Percentiles rank a stretch among this genome's conserved stretches.
phyloP scores from a whole-genome alignment of 2,329 filamentous ascomycete species.

The Xylariaceae sp. region DNA sequence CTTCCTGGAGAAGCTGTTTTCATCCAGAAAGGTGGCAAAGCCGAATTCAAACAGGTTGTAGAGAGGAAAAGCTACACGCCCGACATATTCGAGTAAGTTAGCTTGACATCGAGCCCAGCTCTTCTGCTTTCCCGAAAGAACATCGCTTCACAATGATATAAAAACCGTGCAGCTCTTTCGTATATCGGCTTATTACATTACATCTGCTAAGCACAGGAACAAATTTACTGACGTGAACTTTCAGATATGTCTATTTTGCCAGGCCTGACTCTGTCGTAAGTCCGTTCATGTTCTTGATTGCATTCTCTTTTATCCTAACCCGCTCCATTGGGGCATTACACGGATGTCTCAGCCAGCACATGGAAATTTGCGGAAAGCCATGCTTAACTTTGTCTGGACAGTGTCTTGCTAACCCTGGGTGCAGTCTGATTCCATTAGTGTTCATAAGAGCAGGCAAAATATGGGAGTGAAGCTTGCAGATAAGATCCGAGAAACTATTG shows the following conservation, averaged over 20 bases:
- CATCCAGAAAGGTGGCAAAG: constrained; percentile 72
- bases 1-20: constrained; percentile 78
- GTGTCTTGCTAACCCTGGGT: constrained; percentile 4
- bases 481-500: constrained; percentile 67
- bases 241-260: constrained; percentile 77
- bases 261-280: constrained; percentile 73
- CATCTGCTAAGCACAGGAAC: too few relatives aligned
- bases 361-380: too few relatives aligned
- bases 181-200: too few relatives aligned
- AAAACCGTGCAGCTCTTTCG: too few relatives aligned
- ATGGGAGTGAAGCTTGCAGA: constrained; percentile 79
- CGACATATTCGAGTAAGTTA: constrained; percentile 49
- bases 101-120: neutral
- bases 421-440: constrained; percentile 44
- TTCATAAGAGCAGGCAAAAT: constrained; percentile 73
- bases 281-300: neutral
- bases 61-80: constrained; percentile 69
- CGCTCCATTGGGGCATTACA: too few relatives aligned
- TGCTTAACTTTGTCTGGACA: too few relatives aligned
- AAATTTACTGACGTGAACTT: constrained; percentile 1
- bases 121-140: neutral
- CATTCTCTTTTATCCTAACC: neutral
- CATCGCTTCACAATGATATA: too few relatives aligned
- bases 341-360: neutral
- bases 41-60: constrained; percentile 73